Conservation (phyloP, 2,329 filamentous ascomycete genomes). For the Microcera coccophila region DNA sequence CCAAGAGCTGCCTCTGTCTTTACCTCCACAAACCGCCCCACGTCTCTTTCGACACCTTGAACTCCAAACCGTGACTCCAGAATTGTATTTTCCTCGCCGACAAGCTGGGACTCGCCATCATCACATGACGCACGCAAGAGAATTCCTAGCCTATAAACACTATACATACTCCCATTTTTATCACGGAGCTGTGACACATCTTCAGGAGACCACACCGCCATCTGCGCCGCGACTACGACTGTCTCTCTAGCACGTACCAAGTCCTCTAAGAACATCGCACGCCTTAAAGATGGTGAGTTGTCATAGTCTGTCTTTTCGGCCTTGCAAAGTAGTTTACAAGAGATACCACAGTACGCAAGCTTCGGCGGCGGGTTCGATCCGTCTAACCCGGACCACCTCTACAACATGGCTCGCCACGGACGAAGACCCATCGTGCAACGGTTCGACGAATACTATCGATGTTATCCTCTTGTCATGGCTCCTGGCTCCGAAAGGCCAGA, state of each 20-base stretch:
- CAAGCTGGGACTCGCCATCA: not conserved
- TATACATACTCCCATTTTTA: too few relatives aligned
- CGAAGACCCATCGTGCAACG: slow-evolving; percentile 60
- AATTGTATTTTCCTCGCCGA: not conserved
- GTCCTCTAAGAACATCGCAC: not conserved
- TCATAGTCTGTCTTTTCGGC: not conserved
- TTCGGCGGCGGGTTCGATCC: slow-evolving; percentile 44
- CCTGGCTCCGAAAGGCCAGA: slow-evolving; percentile 83
- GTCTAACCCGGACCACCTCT: slow-evolving; percentile 46
- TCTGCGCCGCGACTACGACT: slow-evolving; percentile 1
- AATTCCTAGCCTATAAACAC: too few relatives aligned
- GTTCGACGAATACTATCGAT: slow-evolving; percentile 98
- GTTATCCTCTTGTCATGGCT: slow-evolving; percentile 93
- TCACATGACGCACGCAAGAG: too few relatives aligned
- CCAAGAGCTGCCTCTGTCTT: slow-evolving; percentile 32
- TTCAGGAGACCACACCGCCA: slow-evolving; percentile 20
- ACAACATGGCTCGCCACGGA: slow-evolving; percentile 44
- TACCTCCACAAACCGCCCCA: slow-evolving; percentile 15
- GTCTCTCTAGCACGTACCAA: slow-evolving; percentile 3
- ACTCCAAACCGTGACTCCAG: not conserved
- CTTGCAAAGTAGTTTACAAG: slow-evolving; percentile 3
- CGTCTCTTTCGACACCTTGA: slow-evolving; percentile 8
- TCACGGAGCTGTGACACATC: too few relatives aligned
- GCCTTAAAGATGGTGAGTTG: slow-evolving; percentile 22
- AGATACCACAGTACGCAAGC: slow-evolving; percentile 31